Percentiles rank a stretch among this genome's conserved stretches.
Conservation (phyloP, 2,329 filamentous ascomycete species). For the Neonectria magnoliae region DNA sequence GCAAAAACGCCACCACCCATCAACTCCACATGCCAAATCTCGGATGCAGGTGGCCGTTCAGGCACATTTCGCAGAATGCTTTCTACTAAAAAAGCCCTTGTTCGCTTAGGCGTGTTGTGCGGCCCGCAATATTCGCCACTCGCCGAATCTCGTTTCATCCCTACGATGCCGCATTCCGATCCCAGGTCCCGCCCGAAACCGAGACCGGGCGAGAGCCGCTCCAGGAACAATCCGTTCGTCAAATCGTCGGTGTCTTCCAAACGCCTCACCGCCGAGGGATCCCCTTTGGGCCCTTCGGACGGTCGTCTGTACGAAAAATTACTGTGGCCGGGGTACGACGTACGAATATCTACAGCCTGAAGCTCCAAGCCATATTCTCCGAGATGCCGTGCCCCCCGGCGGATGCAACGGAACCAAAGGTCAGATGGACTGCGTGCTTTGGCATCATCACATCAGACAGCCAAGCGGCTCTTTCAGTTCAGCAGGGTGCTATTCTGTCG, state of each 20-base stretch:
- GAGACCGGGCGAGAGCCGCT: constrained; percentile 15
- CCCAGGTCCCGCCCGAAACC: constrained; percentile 13
- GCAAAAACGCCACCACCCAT: constrained; percentile 27
- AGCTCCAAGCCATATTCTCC: neutral
- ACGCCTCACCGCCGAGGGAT: neutral
- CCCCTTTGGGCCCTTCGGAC: neutral
- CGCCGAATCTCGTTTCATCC: constrained; percentile 8
- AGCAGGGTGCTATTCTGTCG: neutral
- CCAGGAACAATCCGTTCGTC: neutral
- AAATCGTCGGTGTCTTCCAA: neutral
- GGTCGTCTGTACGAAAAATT: neutral
- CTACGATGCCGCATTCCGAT: neutral
- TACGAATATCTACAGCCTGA: neutral
- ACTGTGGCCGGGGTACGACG: neutral
- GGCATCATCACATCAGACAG: neutral
- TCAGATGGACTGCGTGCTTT: neutral
- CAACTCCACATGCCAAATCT: constrained; percentile 36
- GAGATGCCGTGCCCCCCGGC: constrained; percentile 18
- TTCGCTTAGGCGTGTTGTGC: neutral
- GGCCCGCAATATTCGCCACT: constrained; percentile 4
- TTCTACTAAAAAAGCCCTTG: neutral
- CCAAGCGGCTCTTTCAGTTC: constrained; percentile 19
- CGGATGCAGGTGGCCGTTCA: constrained; percentile 28
- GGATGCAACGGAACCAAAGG: constrained; percentile 12
- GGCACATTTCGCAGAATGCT: neutral